Evolutionary conservation across 73 alveolate species (phyloP).

Genomic region (Stentor coeruleus): DNA sequence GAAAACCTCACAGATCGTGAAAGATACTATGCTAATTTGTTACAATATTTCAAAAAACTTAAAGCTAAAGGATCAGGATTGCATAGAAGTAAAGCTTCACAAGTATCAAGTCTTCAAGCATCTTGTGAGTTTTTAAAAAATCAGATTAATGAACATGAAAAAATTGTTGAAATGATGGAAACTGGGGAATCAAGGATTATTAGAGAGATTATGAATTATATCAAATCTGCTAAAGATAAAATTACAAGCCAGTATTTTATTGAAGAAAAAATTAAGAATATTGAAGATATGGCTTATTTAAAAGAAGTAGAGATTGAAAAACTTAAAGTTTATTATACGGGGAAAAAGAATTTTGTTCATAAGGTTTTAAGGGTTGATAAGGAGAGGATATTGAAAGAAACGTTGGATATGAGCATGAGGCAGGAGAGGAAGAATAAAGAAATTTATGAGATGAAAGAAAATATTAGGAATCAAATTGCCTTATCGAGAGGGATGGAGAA

Average conservation of each 20-base stretch:
- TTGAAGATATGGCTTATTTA: neutral
- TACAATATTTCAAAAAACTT: neutral
- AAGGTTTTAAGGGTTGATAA: neutral
- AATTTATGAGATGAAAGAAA: neutral
- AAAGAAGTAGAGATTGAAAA: neutral
- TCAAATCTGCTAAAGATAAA: neutral
- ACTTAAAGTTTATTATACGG: neutral
- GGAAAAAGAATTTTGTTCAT: no score
- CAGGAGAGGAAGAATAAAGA: neutral
- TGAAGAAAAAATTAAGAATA: neutral
- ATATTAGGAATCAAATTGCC: neutral
- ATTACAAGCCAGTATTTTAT: no score
- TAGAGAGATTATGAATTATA: neutral
- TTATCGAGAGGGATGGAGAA: neutral
- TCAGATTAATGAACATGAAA: neutral
- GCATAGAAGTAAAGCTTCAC: neutral
- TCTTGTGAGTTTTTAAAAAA: neutral
- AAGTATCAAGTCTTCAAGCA: neutral
- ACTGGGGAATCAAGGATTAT: neutral
- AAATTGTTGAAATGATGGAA: conserved; percentile 4
- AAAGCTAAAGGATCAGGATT: neutral
- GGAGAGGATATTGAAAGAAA: neutral
- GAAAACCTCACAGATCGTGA: neutral
- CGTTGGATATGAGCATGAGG: neutral
- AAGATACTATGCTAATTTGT: neutral